Evolutionary conservation across 2,329 filamentous ascomycete genomes (phyloP).

Genomic region (Hypoxylon sp.): DNA sequence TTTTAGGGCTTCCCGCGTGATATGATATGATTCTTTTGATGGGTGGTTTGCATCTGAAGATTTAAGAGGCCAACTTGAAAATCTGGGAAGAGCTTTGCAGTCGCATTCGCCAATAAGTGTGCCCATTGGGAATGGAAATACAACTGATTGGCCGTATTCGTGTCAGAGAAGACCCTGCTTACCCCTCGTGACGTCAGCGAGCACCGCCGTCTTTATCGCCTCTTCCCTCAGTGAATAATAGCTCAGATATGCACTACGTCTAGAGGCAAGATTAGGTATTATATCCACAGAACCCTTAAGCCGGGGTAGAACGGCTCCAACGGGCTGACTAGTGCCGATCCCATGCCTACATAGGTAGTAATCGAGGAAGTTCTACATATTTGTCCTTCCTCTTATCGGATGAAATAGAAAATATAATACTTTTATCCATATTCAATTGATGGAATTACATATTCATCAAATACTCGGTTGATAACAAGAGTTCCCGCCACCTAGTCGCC

Average conservation of each 20-base stretch:
- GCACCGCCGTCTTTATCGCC: slow-evolving; percentile 13
- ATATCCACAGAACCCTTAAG: slow-evolving; percentile 32
- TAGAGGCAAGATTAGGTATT: not conserved
- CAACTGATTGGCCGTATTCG: slow-evolving; percentile 11
- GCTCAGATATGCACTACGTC: not conserved
- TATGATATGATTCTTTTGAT: slow-evolving; percentile 2
- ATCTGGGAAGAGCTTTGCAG: not conserved
- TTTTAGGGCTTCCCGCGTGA: not conserved
- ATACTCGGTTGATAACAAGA: slow-evolving; percentile 19
- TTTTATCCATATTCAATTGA: slow-evolving; percentile 15
- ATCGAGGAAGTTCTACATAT: not conserved
- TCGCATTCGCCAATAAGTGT: slow-evolving; percentile 15
- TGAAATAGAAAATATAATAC: not conserved
- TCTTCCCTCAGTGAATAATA: not conserved
- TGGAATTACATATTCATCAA: slow-evolving; percentile 14
- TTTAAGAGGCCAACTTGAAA: not conserved
- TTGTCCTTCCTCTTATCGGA: slow-evolving; percentile 5
- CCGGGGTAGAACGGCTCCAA: slow-evolving; percentile 27
- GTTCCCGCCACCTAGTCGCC: slow-evolving; percentile 5
- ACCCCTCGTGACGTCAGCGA: slow-evolving; percentile 35
- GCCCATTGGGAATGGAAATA: not conserved
- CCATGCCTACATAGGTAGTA: slow-evolving; percentile 9
- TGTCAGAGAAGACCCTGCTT: slow-evolving; percentile 8
- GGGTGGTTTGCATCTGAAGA: not conserved
- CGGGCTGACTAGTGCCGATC: slow-evolving; percentile 23